Conservation (phyloP, 2,329 filamentous ascomycete genomes). For the Fusarium bactridioides region DNA sequence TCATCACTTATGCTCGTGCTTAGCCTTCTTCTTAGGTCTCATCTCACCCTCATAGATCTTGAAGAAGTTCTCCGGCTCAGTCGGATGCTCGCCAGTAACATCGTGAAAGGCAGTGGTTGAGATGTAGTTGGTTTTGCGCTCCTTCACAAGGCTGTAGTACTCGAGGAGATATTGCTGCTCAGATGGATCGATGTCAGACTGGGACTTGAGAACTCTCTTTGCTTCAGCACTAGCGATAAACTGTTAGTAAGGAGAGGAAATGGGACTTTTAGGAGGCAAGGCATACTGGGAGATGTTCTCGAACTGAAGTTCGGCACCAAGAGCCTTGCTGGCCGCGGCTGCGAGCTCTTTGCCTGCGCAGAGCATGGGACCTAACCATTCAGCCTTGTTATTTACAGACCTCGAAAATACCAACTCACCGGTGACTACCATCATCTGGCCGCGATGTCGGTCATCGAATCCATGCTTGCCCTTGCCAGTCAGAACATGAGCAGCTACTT, state of each 20-base stretch:
- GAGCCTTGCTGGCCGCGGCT: slow-evolving; percentile 52
- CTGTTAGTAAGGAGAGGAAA: not conserved
- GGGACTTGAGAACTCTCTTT: slow-evolving; percentile 1
- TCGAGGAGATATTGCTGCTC: slow-evolving; percentile 13
- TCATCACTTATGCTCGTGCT: not conserved
- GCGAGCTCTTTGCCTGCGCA: slow-evolving; percentile 56
- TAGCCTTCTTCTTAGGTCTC: slow-evolving; percentile 16
- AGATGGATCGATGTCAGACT: not conserved
- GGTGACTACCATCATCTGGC: too few relatives aligned
- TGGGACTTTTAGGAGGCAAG: accelerated
- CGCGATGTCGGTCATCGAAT: too few relatives aligned
- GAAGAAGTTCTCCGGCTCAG: slow-evolving; percentile 6
- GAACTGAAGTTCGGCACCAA: slow-evolving; percentile 47
- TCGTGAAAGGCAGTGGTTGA: not conserved
- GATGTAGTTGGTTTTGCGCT: slow-evolving; percentile 16
- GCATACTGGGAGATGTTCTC: slow-evolving; percentile 34
- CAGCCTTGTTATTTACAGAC: too few relatives aligned
- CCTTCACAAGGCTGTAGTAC: slow-evolving; percentile 16
- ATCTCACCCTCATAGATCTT: slow-evolving; percentile 12
- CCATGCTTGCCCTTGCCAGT: too few relatives aligned
- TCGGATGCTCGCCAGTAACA: slow-evolving; percentile 6
- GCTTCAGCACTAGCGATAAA: not conserved
- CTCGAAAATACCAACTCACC: too few relatives aligned
- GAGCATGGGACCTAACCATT: slow-evolving; percentile 38
- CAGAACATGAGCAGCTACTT: too few relatives aligned